phyloP scores from a whole-genome alignment of 148 eudicot species.

The Polygonum maritimum region DNA sequence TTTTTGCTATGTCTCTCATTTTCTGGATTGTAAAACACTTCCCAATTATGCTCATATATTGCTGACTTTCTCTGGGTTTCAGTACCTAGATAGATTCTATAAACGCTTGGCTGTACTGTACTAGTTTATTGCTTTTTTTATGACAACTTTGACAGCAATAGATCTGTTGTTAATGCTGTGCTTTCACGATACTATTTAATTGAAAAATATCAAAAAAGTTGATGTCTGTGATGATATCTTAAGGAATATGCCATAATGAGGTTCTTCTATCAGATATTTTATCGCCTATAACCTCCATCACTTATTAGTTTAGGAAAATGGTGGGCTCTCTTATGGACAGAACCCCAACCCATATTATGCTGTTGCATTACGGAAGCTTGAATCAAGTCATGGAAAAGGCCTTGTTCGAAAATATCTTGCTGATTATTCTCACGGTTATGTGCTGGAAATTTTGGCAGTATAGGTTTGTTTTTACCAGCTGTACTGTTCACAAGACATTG shows the following conservation, averaged over 20 bases:
- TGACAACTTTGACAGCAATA: background rate
- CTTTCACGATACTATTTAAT: background rate
- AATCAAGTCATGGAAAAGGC: background rate
- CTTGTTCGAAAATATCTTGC: background rate
- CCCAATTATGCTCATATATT: background rate
- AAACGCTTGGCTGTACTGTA: background rate
- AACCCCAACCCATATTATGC: background rate
- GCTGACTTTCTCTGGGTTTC: background rate
- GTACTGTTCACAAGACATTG: background rate
- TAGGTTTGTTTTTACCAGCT: background rate
- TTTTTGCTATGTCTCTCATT: background rate
- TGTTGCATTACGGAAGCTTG: background rate
- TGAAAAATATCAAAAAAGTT: background rate
- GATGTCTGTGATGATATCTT: background rate
- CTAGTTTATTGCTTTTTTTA: background rate
- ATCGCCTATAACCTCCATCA: background rate
- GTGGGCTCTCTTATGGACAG: background rate
- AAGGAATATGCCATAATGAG: background rate
- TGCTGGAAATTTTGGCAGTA: background rate
- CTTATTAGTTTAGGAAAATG: background rate
- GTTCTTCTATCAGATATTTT: slow-evolving; percentile 1
- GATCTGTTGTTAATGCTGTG: background rate
- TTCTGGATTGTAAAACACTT: background rate
- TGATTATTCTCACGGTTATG: background rate
- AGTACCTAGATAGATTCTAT: background rate